These are phyloP conservation scores for Lepidium sativum DNA, from an alignment of 345 rosid genomes.

Conservation along the genomic window DNA sequence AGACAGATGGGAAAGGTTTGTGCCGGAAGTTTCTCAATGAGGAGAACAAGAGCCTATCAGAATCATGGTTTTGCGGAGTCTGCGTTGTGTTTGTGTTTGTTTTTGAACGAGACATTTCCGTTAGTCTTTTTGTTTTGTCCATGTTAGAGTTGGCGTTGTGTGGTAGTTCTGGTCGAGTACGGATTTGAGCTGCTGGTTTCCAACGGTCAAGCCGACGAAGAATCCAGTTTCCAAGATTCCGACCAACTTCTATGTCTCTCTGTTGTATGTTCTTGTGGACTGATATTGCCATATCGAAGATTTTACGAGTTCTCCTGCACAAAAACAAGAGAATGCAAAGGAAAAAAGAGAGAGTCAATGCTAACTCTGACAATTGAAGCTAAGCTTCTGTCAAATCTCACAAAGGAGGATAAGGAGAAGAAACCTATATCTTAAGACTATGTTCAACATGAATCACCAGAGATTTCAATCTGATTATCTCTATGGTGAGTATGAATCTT, in stretches of 20 bases:
- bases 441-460: background rate
- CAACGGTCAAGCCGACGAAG: conserved; percentile 71
- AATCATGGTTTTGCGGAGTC: conserved; percentile 36
- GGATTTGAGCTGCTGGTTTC: conserved; percentile 93
- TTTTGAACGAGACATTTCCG: conserved; percentile 32
- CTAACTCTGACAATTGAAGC: background rate
- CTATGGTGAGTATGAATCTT: background rate
- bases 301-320: conserved; percentile 50
- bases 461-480: background rate
- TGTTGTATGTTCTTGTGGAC: conserved; percentile 70
- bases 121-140: conserved; percentile 35
- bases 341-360: background rate
- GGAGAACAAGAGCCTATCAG: conserved; percentile 46
- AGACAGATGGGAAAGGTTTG: conserved; percentile 48
- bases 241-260: conserved; percentile 83
- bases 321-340: background rate
- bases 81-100: conserved; percentile 27
- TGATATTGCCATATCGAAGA: conserved; percentile 54
- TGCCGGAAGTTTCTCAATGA: conserved; percentile 37
- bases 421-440: background rate
- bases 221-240: conserved; percentile 82
- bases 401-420: background rate
- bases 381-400: background rate
- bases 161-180: conserved; percentile 26
- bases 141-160: conserved; percentile 18